phyloP scores from a whole-genome alignment of 225 moss, liverwort and hornwort genomes.

The Bryum argenteum region DNA sequence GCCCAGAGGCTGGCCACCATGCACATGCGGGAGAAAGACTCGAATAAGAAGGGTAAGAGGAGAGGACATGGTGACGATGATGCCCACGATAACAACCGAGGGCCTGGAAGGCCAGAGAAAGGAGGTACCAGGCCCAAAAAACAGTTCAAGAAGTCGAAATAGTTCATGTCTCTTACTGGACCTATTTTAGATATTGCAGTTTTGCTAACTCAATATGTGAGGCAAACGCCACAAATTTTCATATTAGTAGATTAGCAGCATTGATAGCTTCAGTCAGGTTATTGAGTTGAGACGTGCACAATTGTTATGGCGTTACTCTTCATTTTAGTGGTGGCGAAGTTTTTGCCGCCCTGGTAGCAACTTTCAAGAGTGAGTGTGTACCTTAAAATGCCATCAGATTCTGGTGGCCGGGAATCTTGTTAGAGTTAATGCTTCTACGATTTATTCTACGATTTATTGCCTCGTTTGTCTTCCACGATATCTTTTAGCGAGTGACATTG shows the following conservation, averaged over 20 bases:
- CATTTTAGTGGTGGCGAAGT: constrained; percentile 12
- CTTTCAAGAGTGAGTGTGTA: constrained; percentile 14
- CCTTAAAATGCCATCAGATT: constrained; percentile 1
- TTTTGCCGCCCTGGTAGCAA: constrained; percentile 18
- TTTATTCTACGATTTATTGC: too few species aligned
- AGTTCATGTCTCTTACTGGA: not conserved
- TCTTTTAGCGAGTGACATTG: not conserved
- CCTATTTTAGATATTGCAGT: not conserved
- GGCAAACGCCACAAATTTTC: not conserved
- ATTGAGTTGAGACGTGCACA: not conserved
- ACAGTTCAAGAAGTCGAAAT: constrained; percentile 42
- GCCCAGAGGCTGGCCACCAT: constrained; percentile 76
- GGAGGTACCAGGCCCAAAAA: constrained; percentile 48
- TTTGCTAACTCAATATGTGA: not conserved
- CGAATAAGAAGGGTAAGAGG: constrained; percentile 67
- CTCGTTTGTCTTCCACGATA: not conserved
- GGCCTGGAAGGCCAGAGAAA: constrained; percentile 42
- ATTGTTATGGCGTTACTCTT: not conserved
- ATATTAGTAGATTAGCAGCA: not conserved
- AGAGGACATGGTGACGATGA: constrained; percentile 50
- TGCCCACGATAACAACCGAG: constrained; percentile 42
- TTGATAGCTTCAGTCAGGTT: not conserved
- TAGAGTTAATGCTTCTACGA: not conserved
- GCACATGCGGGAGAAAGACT: constrained; percentile 82
- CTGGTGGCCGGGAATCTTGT: not conserved